Evolutionary conservation across 495 filamentous ascomycete genomes (phyloP), one percentile per base, ranked within the genome.

Genomic region (Aspergillus nidulans): DNA sequence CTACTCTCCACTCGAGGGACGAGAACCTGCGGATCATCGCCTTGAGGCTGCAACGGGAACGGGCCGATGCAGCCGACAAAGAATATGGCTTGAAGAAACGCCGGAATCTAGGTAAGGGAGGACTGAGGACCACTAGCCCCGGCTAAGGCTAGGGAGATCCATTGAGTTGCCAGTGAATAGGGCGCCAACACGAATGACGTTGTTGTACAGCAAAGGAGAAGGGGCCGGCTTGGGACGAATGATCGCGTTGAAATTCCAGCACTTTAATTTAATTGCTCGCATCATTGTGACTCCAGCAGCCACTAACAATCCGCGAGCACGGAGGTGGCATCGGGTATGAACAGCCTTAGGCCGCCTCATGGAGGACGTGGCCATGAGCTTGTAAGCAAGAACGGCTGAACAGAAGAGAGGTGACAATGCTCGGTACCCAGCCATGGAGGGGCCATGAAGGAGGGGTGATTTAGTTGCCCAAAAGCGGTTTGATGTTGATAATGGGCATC

Each of bases 11-110:
- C 63, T 71, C 56, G 68, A 67, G 63, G 61, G 64, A 45, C 57
- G 65, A 64, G 61, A 67, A 69, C 58, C 68, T 76, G 74, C 74
- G 73, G 72, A 76, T 75, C 73, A 76, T 75, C 66, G 4, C 2
- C 2, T 63, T 70, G 73, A 75, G 74, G 72, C 74, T 77, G 74
- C 74, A 76, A 73, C 72, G 71, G 74, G 74, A 70, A 74, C 74
- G 74, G 74, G 63, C 74, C 74, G 74, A 67, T 70, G 74, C 73
- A 77, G 69, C 64, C 68, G 67, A 70, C 65, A 67, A 63, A 66
- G 68, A 64, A 63, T 63, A 59, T 64, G 63, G 62, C 65, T 63
- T 72, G 69, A 71, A 71, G 70, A 70, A 71, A 73, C 67, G 67
- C 64, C 67, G 68, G 60, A 65, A 20, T 51, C 54, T 53, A 63